These are phyloP conservation scores for Leccinum ponderosum DNA, from an alignment of 1,284 basidiomycete genomes.

Conservation along the genomic window DNA sequence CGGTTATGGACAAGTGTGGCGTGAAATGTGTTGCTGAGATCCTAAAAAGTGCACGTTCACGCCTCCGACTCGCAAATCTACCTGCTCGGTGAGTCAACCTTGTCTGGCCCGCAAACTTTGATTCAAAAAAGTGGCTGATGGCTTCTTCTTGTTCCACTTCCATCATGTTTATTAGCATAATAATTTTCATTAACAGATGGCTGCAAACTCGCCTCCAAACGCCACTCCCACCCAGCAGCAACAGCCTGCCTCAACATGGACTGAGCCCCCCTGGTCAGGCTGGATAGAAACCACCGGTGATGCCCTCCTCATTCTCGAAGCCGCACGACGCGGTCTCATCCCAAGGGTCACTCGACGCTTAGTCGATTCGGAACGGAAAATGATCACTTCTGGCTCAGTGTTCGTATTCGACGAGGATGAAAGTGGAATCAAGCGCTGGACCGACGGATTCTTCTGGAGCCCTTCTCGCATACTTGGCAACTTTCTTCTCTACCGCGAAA, in stretches of 20 bases:
- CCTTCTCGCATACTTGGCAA: conserved; percentile 89
- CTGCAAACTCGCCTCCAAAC: conserved; percentile 35
- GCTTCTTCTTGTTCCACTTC: conserved; percentile 24
- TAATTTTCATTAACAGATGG: conserved; percentile 30
- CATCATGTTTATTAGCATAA: conserved; percentile 21
- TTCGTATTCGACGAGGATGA: conserved; percentile 99
- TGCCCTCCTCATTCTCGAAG: conserved; percentile 94
- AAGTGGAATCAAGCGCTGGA: conserved; percentile 98
- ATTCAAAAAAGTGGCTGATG: conserved; percentile 41
- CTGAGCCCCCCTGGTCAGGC: conserved; percentile 85
- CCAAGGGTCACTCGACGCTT: conserved; percentile 93
- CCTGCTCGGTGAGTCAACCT: conserved; percentile 61
- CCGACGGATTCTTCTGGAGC: conserved; percentile 94
- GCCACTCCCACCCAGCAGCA: conserved; percentile 16
- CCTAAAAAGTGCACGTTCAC: conserved; percentile 38
- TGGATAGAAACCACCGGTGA: conserved; percentile 96
- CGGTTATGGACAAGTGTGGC: conserved; percentile 32
- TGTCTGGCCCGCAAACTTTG: conserved; percentile 56
- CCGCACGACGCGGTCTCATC: conserved; percentile 86
- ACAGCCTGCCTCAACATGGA: conserved; percentile 52
- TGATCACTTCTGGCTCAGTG: conserved; percentile 93
- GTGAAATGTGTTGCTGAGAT: conserved; percentile 19
- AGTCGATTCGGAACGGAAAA: conserved; percentile 88
- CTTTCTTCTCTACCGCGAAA: conserved; percentile 93
- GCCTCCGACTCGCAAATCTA: conserved; percentile 54